Conservation (phyloP, 768 basidiomycete species). For the Leccinum disarticulatum region DNA sequence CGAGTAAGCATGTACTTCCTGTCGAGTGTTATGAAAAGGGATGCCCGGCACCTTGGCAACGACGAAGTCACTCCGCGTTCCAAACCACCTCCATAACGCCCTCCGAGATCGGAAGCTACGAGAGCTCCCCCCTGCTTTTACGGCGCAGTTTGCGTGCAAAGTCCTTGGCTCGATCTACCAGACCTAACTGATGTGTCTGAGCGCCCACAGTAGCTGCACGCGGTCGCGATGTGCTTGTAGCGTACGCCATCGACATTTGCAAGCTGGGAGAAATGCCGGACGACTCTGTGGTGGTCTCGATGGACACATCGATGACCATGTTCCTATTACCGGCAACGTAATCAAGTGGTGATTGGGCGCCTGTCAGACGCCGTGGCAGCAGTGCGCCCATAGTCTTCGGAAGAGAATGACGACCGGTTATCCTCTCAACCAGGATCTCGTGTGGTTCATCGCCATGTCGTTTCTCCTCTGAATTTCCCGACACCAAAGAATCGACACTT, state of each 20-base stretch:
- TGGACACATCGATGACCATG: constrained; percentile 47
- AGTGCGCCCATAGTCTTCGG: constrained; percentile 42
- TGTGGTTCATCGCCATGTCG: constrained; percentile 44
- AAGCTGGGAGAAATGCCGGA: constrained; percentile 4
- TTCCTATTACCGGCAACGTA: constrained; percentile 31
- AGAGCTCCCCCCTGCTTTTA: constrained; percentile 32
- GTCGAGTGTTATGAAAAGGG: constrained; percentile 17
- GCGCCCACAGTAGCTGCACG: constrained; percentile 38
- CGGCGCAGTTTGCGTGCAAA: constrained; percentile 46
- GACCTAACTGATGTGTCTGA: constrained; percentile 22
- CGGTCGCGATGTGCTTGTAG: constrained; percentile 30
- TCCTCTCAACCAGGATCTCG: constrained; percentile 50
- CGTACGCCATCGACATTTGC: constrained; percentile 21
- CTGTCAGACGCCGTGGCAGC: constrained; percentile 46
- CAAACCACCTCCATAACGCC: constrained; percentile 22
- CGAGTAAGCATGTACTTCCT: constrained; percentile 15
- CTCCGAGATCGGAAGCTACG: constrained; percentile 4
- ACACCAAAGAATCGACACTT: constrained; percentile 46
- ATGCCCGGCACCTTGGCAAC: constrained; percentile 30
- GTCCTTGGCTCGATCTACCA: constrained; percentile 40
- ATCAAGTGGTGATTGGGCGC: constrained; percentile 41
- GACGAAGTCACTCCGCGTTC: constrained; percentile 11
- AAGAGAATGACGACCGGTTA: constrained; percentile 43
- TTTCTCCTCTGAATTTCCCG: constrained; percentile 33
- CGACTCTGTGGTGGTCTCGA: constrained; percentile 40